Evolutionary conservation across 2,329 filamentous ascomycete species (phyloP), one percentile per base, ranked within the genome.

Genomic region (Fusarium udum): DNA sequence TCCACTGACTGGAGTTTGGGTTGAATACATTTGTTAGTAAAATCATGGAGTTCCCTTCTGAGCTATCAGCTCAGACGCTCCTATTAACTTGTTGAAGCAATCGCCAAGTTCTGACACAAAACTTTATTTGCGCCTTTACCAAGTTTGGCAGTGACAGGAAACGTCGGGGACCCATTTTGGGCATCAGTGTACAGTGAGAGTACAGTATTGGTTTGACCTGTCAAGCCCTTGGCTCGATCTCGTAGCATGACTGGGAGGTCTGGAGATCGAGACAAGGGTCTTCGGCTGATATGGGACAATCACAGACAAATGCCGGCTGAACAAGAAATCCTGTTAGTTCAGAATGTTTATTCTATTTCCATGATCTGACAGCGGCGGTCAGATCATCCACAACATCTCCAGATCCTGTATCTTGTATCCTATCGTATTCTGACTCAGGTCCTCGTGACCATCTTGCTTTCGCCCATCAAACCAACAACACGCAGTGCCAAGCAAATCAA

Each of bases 231-330:
- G 73, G 40, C 40, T 69, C 73, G 73, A 75, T 75, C 71, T 52
- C 42, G 56, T 31, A 40, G 53, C 45, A 26, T 28, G 61, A 63
- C 73, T 74, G 60, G 73, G 73, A 72, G 61, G 48, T 32, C 40
- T 61, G 52, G 56, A 64, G 71, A 75, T 75, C 73, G 73, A 69
- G 71, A 58, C 52, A 69, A 52, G 69, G 68, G 52, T 61, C 20
- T n/a, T 67, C 28, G 32, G 36, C 26, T 53, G 42, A 20, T 34
- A 28, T n/a, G 43, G 39, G 26, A 52, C 51, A 49, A 49, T 43
- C 51, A 58, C 26, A 46, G 51, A 46, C 57, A 42, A 62, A 39
- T 42, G 37, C 43, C 48, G 46, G 48, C 26, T 20, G 37, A 22
- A 24, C 37, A 15, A 32, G 48, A 61, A 53, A 62, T 52, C 24